A percentile compares a stretch with the other conserved stretches of the same genome.
Evolutionary conservation across 208 protist species (phyloP).

Genomic region (Kentomonas sorsogonicus): DNA sequence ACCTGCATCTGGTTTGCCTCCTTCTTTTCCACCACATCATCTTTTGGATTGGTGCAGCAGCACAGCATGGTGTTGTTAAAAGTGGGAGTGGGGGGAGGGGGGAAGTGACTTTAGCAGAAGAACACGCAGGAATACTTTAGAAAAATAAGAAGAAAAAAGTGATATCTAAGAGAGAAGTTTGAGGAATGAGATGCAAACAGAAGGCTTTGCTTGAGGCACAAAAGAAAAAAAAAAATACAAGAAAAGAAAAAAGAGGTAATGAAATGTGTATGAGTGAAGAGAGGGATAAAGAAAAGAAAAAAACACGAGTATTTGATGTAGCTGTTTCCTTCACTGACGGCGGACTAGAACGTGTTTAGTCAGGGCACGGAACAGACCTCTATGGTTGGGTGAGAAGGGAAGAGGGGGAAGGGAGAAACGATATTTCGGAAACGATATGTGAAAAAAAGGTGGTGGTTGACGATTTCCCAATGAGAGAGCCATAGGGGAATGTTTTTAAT

Average conservation of each 20-base stretch:
- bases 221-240: constrained; percentile 7
- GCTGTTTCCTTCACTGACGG: background rate
- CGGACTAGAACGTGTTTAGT: too few relatives aligned
- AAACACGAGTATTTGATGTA: background rate
- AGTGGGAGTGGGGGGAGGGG: too few relatives aligned
- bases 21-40: constrained; percentile 24
- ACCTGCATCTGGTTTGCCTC: constrained; percentile 15
- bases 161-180: background rate
- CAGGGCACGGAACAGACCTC: too few relatives aligned
- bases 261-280: background rate
- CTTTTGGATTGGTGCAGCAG: constrained; percentile 42
- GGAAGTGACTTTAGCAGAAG: background rate
- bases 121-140: background rate
- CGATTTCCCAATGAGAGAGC: too few relatives aligned
- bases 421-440: too few relatives aligned
- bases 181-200: background rate
- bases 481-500: too few relatives aligned
- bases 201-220: background rate
- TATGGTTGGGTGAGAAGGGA: too few relatives aligned
- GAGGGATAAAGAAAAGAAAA: constrained; percentile 8
- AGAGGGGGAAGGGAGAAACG: too few relatives aligned
- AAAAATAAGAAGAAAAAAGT: constrained; percentile 8
- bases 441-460: too few relatives aligned
- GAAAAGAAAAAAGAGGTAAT: background rate
- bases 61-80: too few relatives aligned